These are phyloP conservation scores for Fusarium acutatum DNA, from an alignment of 2,329 filamentous ascomycete genomes.

Conservation along the genomic window DNA sequence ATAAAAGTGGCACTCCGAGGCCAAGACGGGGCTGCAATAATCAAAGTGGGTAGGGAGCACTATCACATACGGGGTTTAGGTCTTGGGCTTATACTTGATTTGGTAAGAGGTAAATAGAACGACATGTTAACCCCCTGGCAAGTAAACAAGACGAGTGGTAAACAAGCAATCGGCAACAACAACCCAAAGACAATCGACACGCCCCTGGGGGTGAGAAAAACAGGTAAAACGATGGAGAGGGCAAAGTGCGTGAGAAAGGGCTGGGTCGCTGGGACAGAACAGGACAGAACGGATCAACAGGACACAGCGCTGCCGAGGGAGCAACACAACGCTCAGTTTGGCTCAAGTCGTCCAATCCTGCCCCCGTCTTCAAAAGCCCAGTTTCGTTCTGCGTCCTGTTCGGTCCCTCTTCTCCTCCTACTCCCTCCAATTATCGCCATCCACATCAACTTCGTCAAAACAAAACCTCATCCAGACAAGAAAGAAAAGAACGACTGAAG, in stretches of 20 bases:
- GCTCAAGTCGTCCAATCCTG: conserved; percentile 41
- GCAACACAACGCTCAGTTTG: conserved; percentile 21
- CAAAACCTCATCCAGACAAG: conserved; percentile 42
- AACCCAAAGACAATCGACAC: conserved; percentile 36
- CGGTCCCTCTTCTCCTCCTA: conserved; percentile 40
- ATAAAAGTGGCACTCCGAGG: conserved; percentile 18
- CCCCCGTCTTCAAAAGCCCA: conserved; percentile 53
- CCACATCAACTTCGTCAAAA: conserved; percentile 44
- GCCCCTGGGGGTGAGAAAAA: conserved; percentile 25
- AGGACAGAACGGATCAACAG: conserved; percentile 31
- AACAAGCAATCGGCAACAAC: conserved; percentile 18
- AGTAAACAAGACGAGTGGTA: conserved; percentile 41
- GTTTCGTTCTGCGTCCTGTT: conserved; percentile 44
- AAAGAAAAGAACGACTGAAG: conserved; percentile 50
- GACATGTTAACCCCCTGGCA: conserved; percentile 16
- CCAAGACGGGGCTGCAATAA: conserved; percentile 19
- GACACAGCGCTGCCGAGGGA: conserved; percentile 32
- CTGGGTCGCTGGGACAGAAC: conserved; percentile 26
- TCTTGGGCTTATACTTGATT: conserved; percentile 23
- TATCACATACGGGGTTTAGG: conserved; percentile 12
- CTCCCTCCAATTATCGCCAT: conserved; percentile 52
- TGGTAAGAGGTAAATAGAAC: conserved; percentile 38
- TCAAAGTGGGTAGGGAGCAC: conserved; percentile 16
- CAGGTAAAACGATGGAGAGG: conserved; percentile 20
- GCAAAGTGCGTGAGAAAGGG: conserved; percentile 3